Conservation (phyloP, 805 yeast genomes). For the Starmera dryadoides region DNA sequence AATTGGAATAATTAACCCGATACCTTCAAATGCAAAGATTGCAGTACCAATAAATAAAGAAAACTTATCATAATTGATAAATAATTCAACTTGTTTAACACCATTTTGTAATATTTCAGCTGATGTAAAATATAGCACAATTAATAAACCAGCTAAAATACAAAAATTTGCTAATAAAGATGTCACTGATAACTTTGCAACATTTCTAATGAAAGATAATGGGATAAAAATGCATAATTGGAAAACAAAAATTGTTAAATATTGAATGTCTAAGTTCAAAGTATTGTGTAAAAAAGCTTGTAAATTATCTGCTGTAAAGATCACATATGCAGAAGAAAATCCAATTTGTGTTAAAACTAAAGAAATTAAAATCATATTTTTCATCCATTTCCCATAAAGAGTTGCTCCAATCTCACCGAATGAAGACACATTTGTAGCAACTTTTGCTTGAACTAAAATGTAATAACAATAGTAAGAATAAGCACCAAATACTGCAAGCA, state of each 20-base stretch:
- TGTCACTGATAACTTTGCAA: slow-evolving; percentile 65
- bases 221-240: slow-evolving; percentile 61
- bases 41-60: slow-evolving; percentile 78
- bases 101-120: slow-evolving; percentile 38
- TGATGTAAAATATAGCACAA: slow-evolving; percentile 51
- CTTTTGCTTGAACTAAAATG: slow-evolving; percentile 52
- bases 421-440: slow-evolving; percentile 56
- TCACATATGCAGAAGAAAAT: slow-evolving; percentile 74
- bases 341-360: slow-evolving; percentile 71
- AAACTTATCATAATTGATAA: slow-evolving; percentile 51
- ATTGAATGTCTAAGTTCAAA: slow-evolving; percentile 31
- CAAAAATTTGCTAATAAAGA: slow-evolving; percentile 68
- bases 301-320: slow-evolving; percentile 69
- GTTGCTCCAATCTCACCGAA: slow-evolving; percentile 69
- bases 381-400: slow-evolving; percentile 61
- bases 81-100: slow-evolving; percentile 41
- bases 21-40: slow-evolving; percentile 84
- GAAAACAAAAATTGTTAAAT: slow-evolving; percentile 39
- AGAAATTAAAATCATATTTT: slow-evolving; percentile 52
- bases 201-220: slow-evolving; percentile 65
- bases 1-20: slow-evolving; percentile 74
- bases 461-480: slow-evolving; percentile 77
- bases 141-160: slow-evolving; percentile 56
- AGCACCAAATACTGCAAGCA: slow-evolving; percentile 53
- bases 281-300: slow-evolving; percentile 53